Evolutionary conservation across 176 grass and related monocot genomes (phyloP).

Genomic region (Paspalum vaginatum): DNA sequence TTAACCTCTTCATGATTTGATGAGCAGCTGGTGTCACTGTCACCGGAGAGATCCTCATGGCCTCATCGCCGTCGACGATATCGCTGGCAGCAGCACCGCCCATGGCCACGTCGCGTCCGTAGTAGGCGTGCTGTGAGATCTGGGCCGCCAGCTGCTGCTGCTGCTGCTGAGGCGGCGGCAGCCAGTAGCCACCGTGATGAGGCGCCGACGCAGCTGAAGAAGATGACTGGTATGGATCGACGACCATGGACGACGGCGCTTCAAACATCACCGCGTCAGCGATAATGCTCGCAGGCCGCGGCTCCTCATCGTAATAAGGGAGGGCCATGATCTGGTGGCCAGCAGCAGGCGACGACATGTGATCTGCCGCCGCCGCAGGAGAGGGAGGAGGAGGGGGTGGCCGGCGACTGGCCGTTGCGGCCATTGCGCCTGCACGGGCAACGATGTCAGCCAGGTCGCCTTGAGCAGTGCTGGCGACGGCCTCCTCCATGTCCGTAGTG

Average conservation of each 20-base stretch:
- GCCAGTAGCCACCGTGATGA: background rate
- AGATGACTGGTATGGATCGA: conserved; percentile 19
- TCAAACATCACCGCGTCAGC: conserved; percentile 3
- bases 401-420: background rate
- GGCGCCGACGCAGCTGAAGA: background rate
- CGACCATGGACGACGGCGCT: background rate
- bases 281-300: background rate
- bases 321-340: conserved; percentile 13
- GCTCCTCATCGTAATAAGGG: conserved; percentile 20
- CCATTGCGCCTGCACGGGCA: conserved; percentile 38
- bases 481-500: conserved; percentile 42
- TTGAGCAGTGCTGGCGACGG: conserved; percentile 35
- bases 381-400: background rate
- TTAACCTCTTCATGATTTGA: conserved; percentile 55
- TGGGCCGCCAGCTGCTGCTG: conserved; percentile 11
- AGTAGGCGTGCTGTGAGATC: conserved; percentile 38
- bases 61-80: conserved; percentile 25
- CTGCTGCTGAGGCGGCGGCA: background rate
- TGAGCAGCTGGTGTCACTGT: conserved; percentile 30
- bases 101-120: conserved; percentile 16
- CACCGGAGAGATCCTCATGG: conserved; percentile 38
- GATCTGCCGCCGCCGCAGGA: conserved; percentile 1
- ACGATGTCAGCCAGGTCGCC: conserved; percentile 65
- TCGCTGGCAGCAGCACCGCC: background rate
- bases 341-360: conserved; percentile 2